phyloP scores from a whole-genome alignment of 179 eudicot genomes.

The Carnegiea gigantea region DNA sequence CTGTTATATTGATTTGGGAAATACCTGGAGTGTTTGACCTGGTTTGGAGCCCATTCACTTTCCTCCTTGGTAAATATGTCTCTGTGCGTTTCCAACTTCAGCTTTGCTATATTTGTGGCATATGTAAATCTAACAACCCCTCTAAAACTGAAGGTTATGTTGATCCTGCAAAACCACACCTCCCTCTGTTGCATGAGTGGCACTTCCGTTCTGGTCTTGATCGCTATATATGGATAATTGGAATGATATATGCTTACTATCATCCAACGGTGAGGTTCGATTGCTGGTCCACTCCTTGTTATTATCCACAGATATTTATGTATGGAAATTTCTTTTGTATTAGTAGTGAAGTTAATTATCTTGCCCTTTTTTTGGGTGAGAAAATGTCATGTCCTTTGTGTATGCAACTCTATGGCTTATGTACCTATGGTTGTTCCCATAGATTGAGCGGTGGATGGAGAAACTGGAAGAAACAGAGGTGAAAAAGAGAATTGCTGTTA shows the following conservation, averaged over 20 bases:
- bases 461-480: slow-evolving; percentile 82
- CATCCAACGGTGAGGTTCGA: slow-evolving; percentile 75
- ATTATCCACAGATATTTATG: neutral
- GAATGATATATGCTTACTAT: slow-evolving; percentile 95
- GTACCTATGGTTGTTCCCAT: slow-evolving; percentile 14
- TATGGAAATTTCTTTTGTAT: neutral
- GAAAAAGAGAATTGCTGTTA: slow-evolving; percentile 57
- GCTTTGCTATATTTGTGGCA: slow-evolving; percentile 8
- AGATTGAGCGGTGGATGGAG: slow-evolving; percentile 99
- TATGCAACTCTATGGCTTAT: slow-evolving; percentile 5
- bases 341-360: neutral
- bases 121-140: slow-evolving; percentile 18
- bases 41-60: slow-evolving; percentile 81
- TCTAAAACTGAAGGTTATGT: slow-evolving; percentile 58
- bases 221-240: slow-evolving; percentile 97
- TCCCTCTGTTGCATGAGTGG: slow-evolving; percentile 78
- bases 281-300: slow-evolving; percentile 5
- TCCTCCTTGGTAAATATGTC: slow-evolving; percentile 61
- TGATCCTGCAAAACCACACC: slow-evolving; percentile 72
- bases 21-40: slow-evolving; percentile 87
- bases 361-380: neutral
- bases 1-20: slow-evolving; percentile 89
- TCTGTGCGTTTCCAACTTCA: slow-evolving; percentile 9
- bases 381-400: neutral
- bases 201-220: slow-evolving; percentile 97